Evolutionary conservation across 177 flowering plant species (phyloP).

Genomic region (Telopea speciosissima): DNA sequence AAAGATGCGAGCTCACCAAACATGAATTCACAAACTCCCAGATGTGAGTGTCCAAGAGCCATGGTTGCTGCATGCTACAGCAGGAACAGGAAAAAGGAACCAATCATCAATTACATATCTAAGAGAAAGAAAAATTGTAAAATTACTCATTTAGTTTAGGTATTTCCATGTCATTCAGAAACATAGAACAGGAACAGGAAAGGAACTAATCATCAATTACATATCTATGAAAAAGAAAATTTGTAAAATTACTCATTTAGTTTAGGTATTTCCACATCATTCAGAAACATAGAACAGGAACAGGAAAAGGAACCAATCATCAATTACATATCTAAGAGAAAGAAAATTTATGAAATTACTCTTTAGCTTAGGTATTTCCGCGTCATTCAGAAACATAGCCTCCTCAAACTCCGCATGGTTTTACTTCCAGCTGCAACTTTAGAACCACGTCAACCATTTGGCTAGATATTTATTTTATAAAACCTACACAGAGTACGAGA

Average conservation of each 20-base stretch:
- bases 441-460: no score
- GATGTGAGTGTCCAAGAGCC: conserved; percentile 96
- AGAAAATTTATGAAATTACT: neutral
- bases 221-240: neutral
- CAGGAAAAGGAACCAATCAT: conserved; percentile 6
- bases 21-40: conserved; percentile 92
- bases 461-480: no score
- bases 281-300: conserved; percentile 11
- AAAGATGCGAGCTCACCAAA: conserved; percentile 82
- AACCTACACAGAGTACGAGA: no score
- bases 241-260: neutral
- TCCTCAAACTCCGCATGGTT: neutral
- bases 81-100: conserved; percentile 14
- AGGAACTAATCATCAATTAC: neutral
- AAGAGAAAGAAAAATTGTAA: neutral
- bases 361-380: neutral
- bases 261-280: neutral
- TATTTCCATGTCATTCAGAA: neutral
- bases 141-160: neutral
- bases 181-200: conserved; percentile 14
- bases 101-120: neutral
- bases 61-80: conserved; percentile 87
- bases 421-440: neutral
- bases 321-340: neutral
- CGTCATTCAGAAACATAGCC: neutral